Percentiles rank a stretch among this genome's conserved stretches.
These are phyloP conservation scores for Pittosporum tobira DNA, from an alignment of 129 eudicot genomes.

Conservation along the genomic window DNA sequence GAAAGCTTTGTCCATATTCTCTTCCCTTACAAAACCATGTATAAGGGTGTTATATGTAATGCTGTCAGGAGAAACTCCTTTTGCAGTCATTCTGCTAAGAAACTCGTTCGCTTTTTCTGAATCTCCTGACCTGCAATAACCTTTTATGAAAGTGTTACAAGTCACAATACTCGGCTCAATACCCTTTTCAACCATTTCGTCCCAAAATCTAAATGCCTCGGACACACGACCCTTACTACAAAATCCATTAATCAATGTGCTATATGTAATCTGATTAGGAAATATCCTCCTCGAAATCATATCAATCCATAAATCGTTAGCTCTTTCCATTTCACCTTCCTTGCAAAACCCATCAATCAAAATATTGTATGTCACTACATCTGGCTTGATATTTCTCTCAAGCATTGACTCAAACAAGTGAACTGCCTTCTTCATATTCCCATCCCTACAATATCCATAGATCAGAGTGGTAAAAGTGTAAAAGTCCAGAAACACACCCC, in stretches of 20 bases:
- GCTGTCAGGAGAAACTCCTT: constrained; percentile 37
- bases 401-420: constrained; percentile 51
- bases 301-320: constrained; percentile 39
- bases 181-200: constrained; percentile 57
- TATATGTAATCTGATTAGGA: constrained; percentile 53
- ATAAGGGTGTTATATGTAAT: constrained; percentile 61
- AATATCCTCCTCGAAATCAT: constrained; percentile 37
- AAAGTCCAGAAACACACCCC: constrained; percentile 58
- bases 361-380: constrained; percentile 65
- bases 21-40: constrained; percentile 57
- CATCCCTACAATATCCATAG: constrained; percentile 47
- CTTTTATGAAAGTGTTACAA: constrained; percentile 60
- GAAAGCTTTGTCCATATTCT: constrained; percentile 45
- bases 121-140: constrained; percentile 50
- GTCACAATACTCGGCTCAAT: constrained; percentile 54
- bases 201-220: constrained; percentile 55
- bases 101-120: constrained; percentile 31
- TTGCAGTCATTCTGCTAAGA: constrained; percentile 29
- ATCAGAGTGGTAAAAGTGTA: constrained; percentile 60
- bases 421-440: constrained; percentile 45
- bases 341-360: constrained; percentile 74
- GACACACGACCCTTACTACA: constrained; percentile 38
- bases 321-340: constrained; percentile 67
- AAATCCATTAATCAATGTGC: constrained; percentile 60
- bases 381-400: constrained; percentile 57